Conservation (phyloP, 2,329 filamentous ascomycete species). For the Xylaria sp. region DNA sequence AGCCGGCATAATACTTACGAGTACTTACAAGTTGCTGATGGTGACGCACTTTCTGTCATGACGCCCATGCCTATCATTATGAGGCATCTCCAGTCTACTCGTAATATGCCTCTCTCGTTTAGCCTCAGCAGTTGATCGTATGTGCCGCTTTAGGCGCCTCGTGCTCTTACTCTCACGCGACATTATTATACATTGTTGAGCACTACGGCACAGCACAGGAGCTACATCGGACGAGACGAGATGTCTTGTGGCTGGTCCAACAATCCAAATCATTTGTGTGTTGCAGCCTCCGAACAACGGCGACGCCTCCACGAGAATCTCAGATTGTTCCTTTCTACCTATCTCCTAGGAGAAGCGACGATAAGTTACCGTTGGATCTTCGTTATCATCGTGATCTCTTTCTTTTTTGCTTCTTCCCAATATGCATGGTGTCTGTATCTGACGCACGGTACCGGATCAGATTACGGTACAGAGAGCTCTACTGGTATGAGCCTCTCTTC, state of each 20-base stretch:
- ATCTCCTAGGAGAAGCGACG: not conserved
- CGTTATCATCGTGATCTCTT: not conserved
- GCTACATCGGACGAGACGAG: not conserved
- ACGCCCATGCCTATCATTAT: not conserved
- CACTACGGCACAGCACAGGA: not conserved
- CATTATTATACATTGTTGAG: not conserved
- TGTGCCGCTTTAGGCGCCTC: not conserved
- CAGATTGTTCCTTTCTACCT: not conserved
- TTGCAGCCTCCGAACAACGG: not conserved
- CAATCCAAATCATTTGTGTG: not conserved
- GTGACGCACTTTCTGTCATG: not conserved
- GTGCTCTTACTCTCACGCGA: not conserved
- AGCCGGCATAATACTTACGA: not conserved
- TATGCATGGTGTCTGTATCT: not conserved
- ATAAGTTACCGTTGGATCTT: not conserved
- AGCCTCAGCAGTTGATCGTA: not conserved
- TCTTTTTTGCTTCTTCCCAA: not conserved
- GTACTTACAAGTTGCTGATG: not conserved
- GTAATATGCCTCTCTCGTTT: not conserved
- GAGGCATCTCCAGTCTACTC: not conserved
- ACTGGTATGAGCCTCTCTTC: not conserved
- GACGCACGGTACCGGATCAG: not conserved
- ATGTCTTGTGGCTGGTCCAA: not conserved
- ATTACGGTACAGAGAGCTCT: not conserved
- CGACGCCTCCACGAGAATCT: not conserved